Conservation (phyloP, 805 yeast genomes). For the Peterozyma xylosa region DNA sequence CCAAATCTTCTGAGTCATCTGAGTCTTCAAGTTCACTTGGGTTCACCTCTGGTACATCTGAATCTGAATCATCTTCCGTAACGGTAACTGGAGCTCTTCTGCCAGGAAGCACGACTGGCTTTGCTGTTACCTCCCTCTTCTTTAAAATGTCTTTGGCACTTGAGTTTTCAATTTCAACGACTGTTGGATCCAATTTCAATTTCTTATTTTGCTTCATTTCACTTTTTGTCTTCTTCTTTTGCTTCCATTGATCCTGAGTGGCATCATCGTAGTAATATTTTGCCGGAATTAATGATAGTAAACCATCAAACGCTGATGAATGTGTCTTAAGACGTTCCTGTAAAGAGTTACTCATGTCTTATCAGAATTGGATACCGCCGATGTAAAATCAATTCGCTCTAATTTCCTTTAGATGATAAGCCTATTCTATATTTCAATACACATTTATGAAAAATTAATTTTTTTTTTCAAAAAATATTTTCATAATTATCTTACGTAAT, state of each 20-base stretch:
- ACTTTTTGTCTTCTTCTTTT: slow-evolving; percentile 65
- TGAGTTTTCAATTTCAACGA: slow-evolving; percentile 36
- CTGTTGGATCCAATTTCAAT: slow-evolving; percentile 70
- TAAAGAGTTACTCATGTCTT: slow-evolving; percentile 6
- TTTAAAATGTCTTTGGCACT: slow-evolving; percentile 57
- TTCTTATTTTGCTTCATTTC: slow-evolving; percentile 55
- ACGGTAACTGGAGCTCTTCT: slow-evolving; percentile 8
- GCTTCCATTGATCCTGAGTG: slow-evolving; percentile 85
- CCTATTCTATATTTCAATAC: too few relatives aligned
- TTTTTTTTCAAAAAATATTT: too few relatives aligned
- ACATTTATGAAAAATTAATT: too few relatives aligned
- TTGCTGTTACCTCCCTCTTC: slow-evolving; percentile 46
- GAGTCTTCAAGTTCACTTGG: slow-evolving; percentile 11
- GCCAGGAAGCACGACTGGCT: slow-evolving; percentile 32
- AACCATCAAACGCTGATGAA: slow-evolving; percentile 79
- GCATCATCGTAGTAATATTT: slow-evolving; percentile 90
- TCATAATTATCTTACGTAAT: too few relatives aligned
- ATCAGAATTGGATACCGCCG: too few relatives aligned
- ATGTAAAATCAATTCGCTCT: too few relatives aligned
- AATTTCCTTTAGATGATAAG: too few relatives aligned
- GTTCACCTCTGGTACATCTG: slow-evolving; percentile 13
- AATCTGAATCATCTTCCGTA: slow-evolving; percentile 17
- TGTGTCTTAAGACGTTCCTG: slow-evolving; percentile 73
- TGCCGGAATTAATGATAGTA: slow-evolving; percentile 87
- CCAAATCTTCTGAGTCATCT: slow-evolving; percentile 24